Evolutionary conservation across 495 filamentous ascomycete species (phyloP).

Genomic region (Corynascus novoguineensis): DNA sequence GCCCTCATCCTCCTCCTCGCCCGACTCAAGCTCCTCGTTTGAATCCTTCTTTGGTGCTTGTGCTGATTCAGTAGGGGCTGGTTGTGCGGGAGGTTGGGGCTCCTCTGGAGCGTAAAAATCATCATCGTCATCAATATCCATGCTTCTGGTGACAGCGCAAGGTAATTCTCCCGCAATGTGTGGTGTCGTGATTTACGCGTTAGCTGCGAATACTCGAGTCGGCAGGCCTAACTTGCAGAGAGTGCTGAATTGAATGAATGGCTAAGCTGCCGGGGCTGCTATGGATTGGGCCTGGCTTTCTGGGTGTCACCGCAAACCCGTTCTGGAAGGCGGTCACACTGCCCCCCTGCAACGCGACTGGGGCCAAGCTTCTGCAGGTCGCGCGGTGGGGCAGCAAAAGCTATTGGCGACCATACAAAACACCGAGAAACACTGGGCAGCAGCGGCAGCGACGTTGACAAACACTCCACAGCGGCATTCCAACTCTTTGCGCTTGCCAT

Average conservation of each 20-base stretch:
- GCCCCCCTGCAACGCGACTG: conserved; percentile 12
- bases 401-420: conserved; percentile 10
- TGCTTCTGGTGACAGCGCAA: conserved; percentile 23
- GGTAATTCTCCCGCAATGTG: neutral
- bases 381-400: conserved; percentile 21
- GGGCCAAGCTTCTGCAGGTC: conserved; percentile 13
- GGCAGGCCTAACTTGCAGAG: too few species aligned
- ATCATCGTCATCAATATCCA: conserved; percentile 67
- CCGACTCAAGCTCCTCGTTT: conserved; percentile 51
- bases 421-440: neutral
- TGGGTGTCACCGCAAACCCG: neutral
- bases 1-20: conserved; percentile 62
- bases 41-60: conserved; percentile 22
- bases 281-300: neutral
- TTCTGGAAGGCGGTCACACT: conserved; percentile 30
- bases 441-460: neutral
- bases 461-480: conserved; percentile 11
- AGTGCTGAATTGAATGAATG: neutral
- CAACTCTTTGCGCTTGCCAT: conserved; percentile 1
- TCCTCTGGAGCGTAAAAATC: conserved; percentile 60
- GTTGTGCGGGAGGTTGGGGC: conserved; percentile 26
- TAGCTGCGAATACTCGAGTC: too few species aligned
- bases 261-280: neutral
- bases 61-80: conserved; percentile 13
- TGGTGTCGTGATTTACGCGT: too few species aligned